Conservation (phyloP, 306 rosid species). For the Citrullus mucosospermus region DNA sequence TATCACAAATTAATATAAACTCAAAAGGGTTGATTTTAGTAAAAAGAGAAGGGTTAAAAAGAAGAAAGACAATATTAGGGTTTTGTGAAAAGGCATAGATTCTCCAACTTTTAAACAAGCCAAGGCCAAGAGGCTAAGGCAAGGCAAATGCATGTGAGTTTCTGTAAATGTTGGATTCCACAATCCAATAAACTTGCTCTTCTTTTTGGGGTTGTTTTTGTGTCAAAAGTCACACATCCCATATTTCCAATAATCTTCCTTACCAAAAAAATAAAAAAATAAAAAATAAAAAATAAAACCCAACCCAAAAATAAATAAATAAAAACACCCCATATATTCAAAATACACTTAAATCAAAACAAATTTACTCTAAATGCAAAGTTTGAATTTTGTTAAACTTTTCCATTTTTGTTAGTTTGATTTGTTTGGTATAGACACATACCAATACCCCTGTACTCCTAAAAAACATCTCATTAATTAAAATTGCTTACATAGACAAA, state of each 20-base stretch:
- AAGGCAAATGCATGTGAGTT: slow-evolving; percentile 41
- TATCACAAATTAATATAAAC: neutral
- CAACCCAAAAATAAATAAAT: neutral
- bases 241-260: slow-evolving; percentile 2
- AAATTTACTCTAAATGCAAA: neutral
- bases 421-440: neutral
- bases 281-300: neutral
- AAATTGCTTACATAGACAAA: too few species aligned
- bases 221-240: slow-evolving; percentile 11
- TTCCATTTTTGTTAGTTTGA: neutral
- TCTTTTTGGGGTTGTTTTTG: slow-evolving; percentile 12
- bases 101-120: slow-evolving; percentile 50
- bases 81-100: slow-evolving; percentile 41
- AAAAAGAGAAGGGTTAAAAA: neutral
- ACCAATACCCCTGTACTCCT: neutral
- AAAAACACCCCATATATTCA: too few species aligned
- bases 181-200: slow-evolving; percentile 37
- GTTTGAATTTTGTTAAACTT: neutral
- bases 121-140: neutral
- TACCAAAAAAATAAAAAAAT: neutral
- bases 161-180: slow-evolving; percentile 46
- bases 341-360: too few species aligned
- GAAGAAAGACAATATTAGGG: neutral
- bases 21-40: neutral
- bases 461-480: neutral